Base-by-base conservation (phyloP, 345 rosid genomes). In the Eucalyptus microcorys region DNA sequence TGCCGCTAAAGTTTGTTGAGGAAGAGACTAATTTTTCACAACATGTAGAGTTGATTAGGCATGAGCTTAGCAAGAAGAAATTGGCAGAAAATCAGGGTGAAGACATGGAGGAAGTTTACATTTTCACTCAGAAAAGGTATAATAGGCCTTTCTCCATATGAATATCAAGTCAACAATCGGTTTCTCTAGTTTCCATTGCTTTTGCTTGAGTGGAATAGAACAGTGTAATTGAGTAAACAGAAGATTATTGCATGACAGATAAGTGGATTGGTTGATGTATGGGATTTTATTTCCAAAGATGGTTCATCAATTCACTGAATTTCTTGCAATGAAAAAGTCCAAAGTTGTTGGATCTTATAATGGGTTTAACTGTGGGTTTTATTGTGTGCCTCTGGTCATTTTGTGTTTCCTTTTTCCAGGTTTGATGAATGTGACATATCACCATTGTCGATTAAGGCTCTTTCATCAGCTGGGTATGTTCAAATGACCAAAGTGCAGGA, bases 401-500 rank as follows among this genome's bases (percentile, higher is more conserved):
- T 8, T 15, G 15, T 90, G 88, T 45, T 19, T 10, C 86, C 88
- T 88, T 87, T 88, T 22, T 92, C 61, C 93, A 96, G 99, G 87
- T 97, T 97, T 91, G 97, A 96, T 88, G 98, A 98, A 89, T 95
- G 95, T 87, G 92, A 93, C 68, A 87, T 97, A 90, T 97, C 99
- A 88, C 95, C 98, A n/a, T 91, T 93, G 93, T 97, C 98, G 26
- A 90, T 96, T 27, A 96, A 94, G 91, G 96, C 99, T 21, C 97
- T 98, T 89, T 89, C 96, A 13, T 94, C 90, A 7, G 95, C 99
- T 92, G 98, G 99, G 57, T 95, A 94, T 93, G 88, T 94, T 90
- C 96, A 92, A 88, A 97, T 96, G 99, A 98, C 99, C 76, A 92
- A 92, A 92, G 98, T 97, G 86, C 99, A 97, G 91, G 97, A 96